Evolutionary conservation across 192 early-diverging fungal species (phyloP), one percentile per base, ranked within the genome.

Genomic region (Coemansia pectinata): DNA sequence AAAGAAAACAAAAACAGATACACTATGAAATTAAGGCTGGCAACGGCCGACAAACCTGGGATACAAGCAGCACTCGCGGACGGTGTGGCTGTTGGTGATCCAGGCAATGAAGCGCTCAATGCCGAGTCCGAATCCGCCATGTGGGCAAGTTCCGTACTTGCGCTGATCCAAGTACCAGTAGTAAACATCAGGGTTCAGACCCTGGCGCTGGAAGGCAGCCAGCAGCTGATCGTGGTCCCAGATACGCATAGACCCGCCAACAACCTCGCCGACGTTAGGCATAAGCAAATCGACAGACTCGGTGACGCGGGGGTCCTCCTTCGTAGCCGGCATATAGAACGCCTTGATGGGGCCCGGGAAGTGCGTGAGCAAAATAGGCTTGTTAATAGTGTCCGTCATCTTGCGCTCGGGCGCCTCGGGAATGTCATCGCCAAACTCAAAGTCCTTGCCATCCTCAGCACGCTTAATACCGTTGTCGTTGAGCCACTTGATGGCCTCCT

Each of bases 161-260:
- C 98, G 93, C 86, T 98, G 98, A 65, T 99, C 98, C 44, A 96
- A 95, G 85, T 90, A 93, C 98, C 98, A 99, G 88, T 98, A 98
- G 88, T 99, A 99, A 27, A 96, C 95, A 3, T 83, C 73, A 19
- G 96, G 91, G 76, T 98, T 93, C 65, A 99, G 91, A 19, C 93
- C 93, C 81, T 97, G 95, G 38, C 94, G 90, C 82, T 87, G 85
- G 85, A 94, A 96, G 14, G 88, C 96, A 11, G 85, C 90, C 67
- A 93, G 77, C 40, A 97, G 86, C 74, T 92, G 91, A 12, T 86
- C 83, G 75, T 93, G 83, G 78, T 96, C 90, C 58, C 90, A 91
- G 77, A 95, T 97, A 86, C 96, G 90, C 96, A 98, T 99, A 67
- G 92, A 94, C 29, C 96, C 98, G 77, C 98, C 98, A 38, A 95